Evolutionary conservation across 495 filamentous ascomycete genomes (phyloP).

Genomic region (Aspergillus funiculosus): DNA sequence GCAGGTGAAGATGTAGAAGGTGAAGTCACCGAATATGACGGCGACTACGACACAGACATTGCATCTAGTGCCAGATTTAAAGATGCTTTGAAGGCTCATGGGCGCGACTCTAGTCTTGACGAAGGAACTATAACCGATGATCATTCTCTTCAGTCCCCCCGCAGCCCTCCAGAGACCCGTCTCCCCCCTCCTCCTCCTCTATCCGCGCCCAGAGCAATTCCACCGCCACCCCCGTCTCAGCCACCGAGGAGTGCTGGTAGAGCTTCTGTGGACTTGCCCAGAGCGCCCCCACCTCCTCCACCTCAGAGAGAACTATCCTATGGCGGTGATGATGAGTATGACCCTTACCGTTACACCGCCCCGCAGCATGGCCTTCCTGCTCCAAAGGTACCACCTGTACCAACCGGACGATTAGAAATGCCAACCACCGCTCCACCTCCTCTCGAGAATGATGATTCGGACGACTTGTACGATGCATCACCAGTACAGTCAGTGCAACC

Average conservation of each 20-base stretch:
- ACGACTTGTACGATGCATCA: constrained; percentile 50
- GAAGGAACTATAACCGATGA: constrained; percentile 52
- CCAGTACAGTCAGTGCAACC: constrained; percentile 48
- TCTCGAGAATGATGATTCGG: constrained; percentile 34
- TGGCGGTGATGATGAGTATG: constrained; percentile 63
- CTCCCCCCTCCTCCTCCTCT: constrained; percentile 57
- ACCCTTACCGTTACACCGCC: constrained; percentile 62
- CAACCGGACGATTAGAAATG: constrained; percentile 15
- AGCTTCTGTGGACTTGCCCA: constrained; percentile 63
- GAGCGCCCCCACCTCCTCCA: constrained; percentile 56
- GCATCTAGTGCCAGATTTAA: constrained; percentile 82
- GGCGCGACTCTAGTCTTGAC: constrained; percentile 66
- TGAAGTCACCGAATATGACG: constrained; percentile 91
- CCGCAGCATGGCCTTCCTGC: constrained; percentile 37
- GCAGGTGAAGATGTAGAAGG: constrained; percentile 63
- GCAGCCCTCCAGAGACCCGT: constrained; percentile 42
- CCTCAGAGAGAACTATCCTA: constrained; percentile 38
- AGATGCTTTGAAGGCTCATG: constrained; percentile 82
- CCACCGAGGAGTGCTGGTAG: constrained; percentile 41
- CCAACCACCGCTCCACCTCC: constrained; percentile 29
- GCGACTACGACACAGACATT: constrained; percentile 97
- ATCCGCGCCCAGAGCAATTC: constrained; percentile 46
- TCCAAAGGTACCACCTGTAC: constrained; percentile 27
- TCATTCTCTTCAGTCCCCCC: constrained; percentile 42
- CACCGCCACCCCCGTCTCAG: constrained; percentile 49